Evolutionary conservation across 2,329 filamentous ascomycete genomes (phyloP).

Genomic region (Verticillium albo-atrum): DNA sequence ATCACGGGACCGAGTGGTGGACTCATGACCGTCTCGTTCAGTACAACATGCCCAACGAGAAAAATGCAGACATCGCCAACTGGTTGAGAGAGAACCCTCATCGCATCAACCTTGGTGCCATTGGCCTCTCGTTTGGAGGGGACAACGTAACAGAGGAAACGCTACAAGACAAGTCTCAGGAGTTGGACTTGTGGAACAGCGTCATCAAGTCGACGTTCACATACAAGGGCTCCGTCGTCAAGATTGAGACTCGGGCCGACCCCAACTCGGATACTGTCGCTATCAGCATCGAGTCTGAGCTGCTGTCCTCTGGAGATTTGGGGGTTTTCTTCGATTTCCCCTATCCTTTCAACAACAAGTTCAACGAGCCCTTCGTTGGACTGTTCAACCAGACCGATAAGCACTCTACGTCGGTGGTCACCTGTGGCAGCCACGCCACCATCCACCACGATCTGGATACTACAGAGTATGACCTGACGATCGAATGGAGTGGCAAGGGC

Average conservation of each 20-base stretch:
- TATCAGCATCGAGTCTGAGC: conserved; percentile 34
- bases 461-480: conserved; percentile 34
- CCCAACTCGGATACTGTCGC: conserved; percentile 40
- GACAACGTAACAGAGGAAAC: conserved; percentile 33
- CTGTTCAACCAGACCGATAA: conserved; percentile 41
- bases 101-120: conserved; percentile 42
- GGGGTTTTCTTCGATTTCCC: conserved; percentile 50
- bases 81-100: conserved; percentile 46
- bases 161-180: conserved; percentile 33
- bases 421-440: conserved; percentile 22
- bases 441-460: conserved; percentile 39
- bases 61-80: conserved; percentile 33
- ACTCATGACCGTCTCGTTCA: conserved; percentile 36
- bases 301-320: conserved; percentile 31
- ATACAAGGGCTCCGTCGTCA: conserved; percentile 30
- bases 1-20: conserved; percentile 36
- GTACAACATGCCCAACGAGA: conserved; percentile 36
- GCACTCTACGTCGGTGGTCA: conserved; percentile 33
- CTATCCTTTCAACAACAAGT: conserved; percentile 43
- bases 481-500: conserved; percentile 31
- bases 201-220: conserved; percentile 37
- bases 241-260: conserved; percentile 39
- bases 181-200: conserved; percentile 44
- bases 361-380: conserved; percentile 50
- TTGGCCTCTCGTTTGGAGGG: conserved; percentile 40